Evolutionary conservation across 805 yeast genomes (phyloP).

Genomic region (Ogataea naganishii): DNA sequence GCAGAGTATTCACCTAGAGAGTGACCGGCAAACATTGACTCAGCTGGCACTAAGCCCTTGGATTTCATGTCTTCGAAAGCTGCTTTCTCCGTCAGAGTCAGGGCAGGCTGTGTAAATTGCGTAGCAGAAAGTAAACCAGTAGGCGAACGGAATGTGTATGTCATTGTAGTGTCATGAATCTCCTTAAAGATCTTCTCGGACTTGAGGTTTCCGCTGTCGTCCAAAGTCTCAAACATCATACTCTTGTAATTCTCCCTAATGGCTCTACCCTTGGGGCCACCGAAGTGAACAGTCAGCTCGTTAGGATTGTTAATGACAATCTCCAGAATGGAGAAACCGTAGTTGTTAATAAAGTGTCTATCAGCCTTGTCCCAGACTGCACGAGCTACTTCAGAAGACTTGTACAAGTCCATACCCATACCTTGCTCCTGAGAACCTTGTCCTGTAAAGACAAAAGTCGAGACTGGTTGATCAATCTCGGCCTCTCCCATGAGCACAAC

Average conservation of each 20-base stretch:
- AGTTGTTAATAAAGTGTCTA: slow-evolving; percentile 80
- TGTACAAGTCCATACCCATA: slow-evolving; percentile 99
- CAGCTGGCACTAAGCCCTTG: slow-evolving; percentile 90
- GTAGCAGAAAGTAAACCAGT: slow-evolving; percentile 95
- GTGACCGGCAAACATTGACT: slow-evolving; percentile 96
- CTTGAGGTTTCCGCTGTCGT: slow-evolving; percentile 70
- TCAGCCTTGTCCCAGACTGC: slow-evolving; percentile 99
- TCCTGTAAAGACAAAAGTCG: slow-evolving; percentile 96
- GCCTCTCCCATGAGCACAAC: slow-evolving; percentile 90
- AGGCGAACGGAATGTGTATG: slow-evolving; percentile 84
- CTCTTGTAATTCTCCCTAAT: slow-evolving; percentile 91
- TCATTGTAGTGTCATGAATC: slow-evolving; percentile 71
- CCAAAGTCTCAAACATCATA: slow-evolving; percentile 96
- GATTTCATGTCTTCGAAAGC: slow-evolving; percentile 95
- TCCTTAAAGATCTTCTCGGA: slow-evolving; percentile 95
- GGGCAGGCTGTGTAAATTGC: slow-evolving; percentile 98
- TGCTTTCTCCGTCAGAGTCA: slow-evolving; percentile 98
- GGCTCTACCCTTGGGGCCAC: slow-evolving; percentile 94
- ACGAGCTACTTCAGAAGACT: slow-evolving; percentile 82
- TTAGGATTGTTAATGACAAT: slow-evolving; percentile 94
- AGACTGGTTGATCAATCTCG: slow-evolving; percentile 95
- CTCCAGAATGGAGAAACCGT: slow-evolving; percentile 94
- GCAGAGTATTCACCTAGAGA: slow-evolving; percentile 99
- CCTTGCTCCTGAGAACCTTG: slow-evolving; percentile 99
- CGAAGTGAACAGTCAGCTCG: slow-evolving; percentile 91